Base-by-base conservation (phyloP, 1,284 basidiomycete species). In the Pulchroboletus neoregius region DNA sequence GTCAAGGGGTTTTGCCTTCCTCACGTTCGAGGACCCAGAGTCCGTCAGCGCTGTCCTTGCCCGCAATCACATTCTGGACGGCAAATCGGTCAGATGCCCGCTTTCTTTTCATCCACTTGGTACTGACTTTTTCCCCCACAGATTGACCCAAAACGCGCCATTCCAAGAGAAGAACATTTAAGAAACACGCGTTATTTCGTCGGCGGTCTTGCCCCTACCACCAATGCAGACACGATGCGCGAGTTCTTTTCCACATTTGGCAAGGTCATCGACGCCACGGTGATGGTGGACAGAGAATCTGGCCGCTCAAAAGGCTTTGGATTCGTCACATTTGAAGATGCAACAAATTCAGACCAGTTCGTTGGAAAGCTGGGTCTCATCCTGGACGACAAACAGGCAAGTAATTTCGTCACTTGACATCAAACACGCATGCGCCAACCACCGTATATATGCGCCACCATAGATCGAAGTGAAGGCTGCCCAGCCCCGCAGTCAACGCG, bases 131-230 rank as follows among this genome's bases (percentile, higher is more conserved):
- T 27, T 16, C 39, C 13, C 15, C 40, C 18, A 43, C 64, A 95
- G 92, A 96, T 96, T 61, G 93, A 96, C 61, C 93, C 93, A 5
- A 96, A 96, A 68, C 84, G 93, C 36, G 94, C 93, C 0, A 94
- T 96, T 49, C 93, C 94, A 9, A 79, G 92, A 50, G 84, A 88
- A 61, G 90, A 92, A 57, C 87, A 91, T 61, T 73, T 88, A 50
- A 75, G 84, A 30, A 89, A 87, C 37, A 86, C 86, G 50, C 86
- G 89, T 48, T 87, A 94, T 58, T 96, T 96, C 55, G 89, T 96
- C 15, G 92, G 93, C 13, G 91, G 91, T 15, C 74, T 96, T 13
- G 80, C 91, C 0, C 78, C 86, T 3, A 70, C 71, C 2, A 89
- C 91, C 33, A 92, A 88, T 0, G 82, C 85, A 8, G 90, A 93